phyloP scores from a whole-genome alignment of 1,284 basidiomycete genomes.

The Trichosporon ovoides region DNA sequence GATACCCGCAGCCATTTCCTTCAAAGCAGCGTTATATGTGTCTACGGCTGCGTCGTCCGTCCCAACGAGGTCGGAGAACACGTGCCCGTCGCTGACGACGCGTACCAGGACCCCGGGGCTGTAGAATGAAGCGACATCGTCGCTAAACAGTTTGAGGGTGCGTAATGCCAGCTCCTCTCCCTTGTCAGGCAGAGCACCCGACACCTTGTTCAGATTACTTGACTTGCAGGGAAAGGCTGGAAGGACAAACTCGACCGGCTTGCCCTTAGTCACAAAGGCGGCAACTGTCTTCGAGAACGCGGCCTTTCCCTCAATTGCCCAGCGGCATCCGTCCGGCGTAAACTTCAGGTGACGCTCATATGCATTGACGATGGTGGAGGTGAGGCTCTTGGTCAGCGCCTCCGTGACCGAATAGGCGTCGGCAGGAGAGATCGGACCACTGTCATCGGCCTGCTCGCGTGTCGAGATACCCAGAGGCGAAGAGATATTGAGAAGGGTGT shows the following conservation, averaged over 20 bases:
- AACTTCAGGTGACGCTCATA: conserved; percentile 2
- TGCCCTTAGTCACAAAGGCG: neutral
- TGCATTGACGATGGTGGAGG: neutral
- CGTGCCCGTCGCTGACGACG: conserved; percentile 4
- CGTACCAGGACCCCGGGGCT: neutral
- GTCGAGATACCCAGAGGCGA: too few relatives aligned
- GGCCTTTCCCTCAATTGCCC: neutral
- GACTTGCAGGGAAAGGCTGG: conserved; percentile 8
- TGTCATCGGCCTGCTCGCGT: neutral
- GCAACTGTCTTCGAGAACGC: neutral
- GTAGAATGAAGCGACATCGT: neutral
- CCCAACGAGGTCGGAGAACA: conserved; percentile 11
- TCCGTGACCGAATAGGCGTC: neutral
- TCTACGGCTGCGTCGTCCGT: neutral
- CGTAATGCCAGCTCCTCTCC: conserved; percentile 8
- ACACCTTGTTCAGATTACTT: conserved; percentile 3
- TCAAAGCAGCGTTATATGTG: neutral
- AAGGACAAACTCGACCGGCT: conserved; percentile 6
- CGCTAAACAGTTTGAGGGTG: neutral
- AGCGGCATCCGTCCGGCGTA: neutral
- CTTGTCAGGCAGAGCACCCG: neutral
- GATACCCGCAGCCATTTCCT: neutral
- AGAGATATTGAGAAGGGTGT: too few relatives aligned
- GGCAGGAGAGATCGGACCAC: neutral
- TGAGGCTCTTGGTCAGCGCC: neutral